These are phyloP conservation scores for Sanghuangporus baumii DNA, from an alignment of 1,284 basidiomycete species.

Conservation along the genomic window DNA sequence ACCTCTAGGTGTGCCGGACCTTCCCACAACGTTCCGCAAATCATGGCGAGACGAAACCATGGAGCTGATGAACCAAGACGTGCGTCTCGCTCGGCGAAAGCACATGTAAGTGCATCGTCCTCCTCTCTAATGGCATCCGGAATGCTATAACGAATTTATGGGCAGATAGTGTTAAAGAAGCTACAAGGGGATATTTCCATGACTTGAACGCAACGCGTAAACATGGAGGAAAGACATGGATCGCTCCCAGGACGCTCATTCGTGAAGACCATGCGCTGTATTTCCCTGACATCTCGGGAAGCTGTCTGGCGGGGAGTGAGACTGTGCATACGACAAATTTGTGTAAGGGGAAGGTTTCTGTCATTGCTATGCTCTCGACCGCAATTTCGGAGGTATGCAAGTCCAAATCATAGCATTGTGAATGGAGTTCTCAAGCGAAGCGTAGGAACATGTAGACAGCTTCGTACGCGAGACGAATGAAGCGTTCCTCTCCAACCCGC, in stretches of 20 bases:
- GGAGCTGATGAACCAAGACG: constrained; percentile 69
- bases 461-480: constrained; percentile 65
- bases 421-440: background rate
- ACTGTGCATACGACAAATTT: constrained; percentile 76
- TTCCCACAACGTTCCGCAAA: constrained; percentile 50
- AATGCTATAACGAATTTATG: constrained; percentile 13
- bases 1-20: constrained; percentile 69
- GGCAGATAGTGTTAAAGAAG: constrained; percentile 70
- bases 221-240: constrained; percentile 93
- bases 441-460: constrained; percentile 74
- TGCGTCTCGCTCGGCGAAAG: constrained; percentile 64
- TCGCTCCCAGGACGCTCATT: constrained; percentile 86
- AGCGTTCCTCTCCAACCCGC: constrained; percentile 54
- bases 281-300: constrained; percentile 86
- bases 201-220: constrained; percentile 80
- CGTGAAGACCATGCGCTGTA: constrained; percentile 86
- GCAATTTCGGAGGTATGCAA: constrained; percentile 78
- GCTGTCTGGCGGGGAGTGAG: constrained; percentile 47
- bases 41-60: constrained; percentile 65
- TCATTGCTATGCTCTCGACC: constrained; percentile 79
- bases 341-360: constrained; percentile 69
- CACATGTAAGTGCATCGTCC: constrained; percentile 64
- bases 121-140: constrained; percentile 1
- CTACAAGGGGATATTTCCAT: constrained; percentile 84
- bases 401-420: constrained; percentile 3